Conservation (phyloP, 2,329 filamentous ascomycete species). For the Bipolaris cookei region DNA sequence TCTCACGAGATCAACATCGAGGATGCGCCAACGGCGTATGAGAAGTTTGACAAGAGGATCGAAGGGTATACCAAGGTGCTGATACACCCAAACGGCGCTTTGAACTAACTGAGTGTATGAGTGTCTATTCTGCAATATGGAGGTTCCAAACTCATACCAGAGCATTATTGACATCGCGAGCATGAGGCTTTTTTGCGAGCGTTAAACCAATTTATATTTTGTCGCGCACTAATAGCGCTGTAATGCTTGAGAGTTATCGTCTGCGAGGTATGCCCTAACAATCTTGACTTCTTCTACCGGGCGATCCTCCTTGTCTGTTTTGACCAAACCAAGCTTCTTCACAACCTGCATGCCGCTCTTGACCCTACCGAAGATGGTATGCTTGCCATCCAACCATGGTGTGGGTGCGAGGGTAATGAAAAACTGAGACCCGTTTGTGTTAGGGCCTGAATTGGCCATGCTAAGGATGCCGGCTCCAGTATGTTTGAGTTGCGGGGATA, state of each 20-base stretch:
- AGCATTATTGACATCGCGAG: not conserved
- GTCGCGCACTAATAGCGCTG: constrained; percentile 8
- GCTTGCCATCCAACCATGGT: constrained; percentile 95
- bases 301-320: constrained; percentile 79
- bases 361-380: constrained; percentile 94
- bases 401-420: constrained; percentile 94
- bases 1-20: constrained; percentile 69
- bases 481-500: constrained; percentile 78
- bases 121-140: constrained; percentile 2
- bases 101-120: constrained; percentile 25
- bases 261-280: constrained; percentile 71
- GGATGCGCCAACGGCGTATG: constrained; percentile 65
- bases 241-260: constrained; percentile 59
- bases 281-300: constrained; percentile 86
- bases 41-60: constrained; percentile 70
- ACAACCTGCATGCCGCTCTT: constrained; percentile 83
- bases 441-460: constrained; percentile 94
- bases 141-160: constrained; percentile 5
- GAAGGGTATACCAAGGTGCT: constrained; percentile 73
- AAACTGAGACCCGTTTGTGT: constrained; percentile 95
- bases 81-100: constrained; percentile 67
- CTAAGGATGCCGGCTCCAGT: constrained; percentile 91
- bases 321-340: constrained; percentile 84
- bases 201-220: not conserved
- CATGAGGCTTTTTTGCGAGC: not conserved